Base-by-base conservation (phyloP, 768 basidiomycete genomes). In the Leccinum longicurvipes region DNA sequence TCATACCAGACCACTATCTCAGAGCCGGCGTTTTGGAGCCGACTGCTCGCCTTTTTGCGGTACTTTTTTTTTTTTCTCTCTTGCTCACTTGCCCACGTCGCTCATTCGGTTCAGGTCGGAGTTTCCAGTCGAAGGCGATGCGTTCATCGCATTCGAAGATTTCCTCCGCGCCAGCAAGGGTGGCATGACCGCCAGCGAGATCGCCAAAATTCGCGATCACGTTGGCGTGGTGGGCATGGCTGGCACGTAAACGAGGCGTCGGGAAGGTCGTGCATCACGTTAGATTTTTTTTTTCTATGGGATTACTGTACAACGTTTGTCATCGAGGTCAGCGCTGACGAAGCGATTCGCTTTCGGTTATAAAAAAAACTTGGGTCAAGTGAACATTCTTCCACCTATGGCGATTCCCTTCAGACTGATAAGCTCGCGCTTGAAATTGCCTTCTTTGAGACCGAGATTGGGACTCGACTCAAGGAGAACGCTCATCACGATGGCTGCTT, bases 151-250 rank as follows among this genome's bases (percentile, higher is more conserved):
- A 1, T 98, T 92, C 73, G 95, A 98, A 72, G 84, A 87, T 53
- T 96, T 93, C 74, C 80, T 98, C 61, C 76, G 83, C 19, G 89
- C 87, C 0, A 86, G 84, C 69, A 95, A 95, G 68, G 86, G 84
- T 7, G 80, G 80, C 25, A 78, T 99, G 64, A 89, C 84, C 17
- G 85, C 92, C 0, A 85, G 79, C 57, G 91, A 98, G 68, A 91
- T 97, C 54, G 96, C 96, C 14, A 90, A 83, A 77, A 93, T 98
- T 63, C 81, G 96, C 47, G 96, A 98, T 69, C 77, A 79, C 21
- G 89, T 93, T 17, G 93, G 93, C 5, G 81, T 96, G 24, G 79
- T 84, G 41, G 94, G 93, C 27, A 94, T 95, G 93, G 89, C 85
- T 21, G 93, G 93, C 12, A 85, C 81, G 51, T 91, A 68, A 52